Base-by-base conservation (phyloP, 768 basidiomycete species). In the Boletus edulis region DNA sequence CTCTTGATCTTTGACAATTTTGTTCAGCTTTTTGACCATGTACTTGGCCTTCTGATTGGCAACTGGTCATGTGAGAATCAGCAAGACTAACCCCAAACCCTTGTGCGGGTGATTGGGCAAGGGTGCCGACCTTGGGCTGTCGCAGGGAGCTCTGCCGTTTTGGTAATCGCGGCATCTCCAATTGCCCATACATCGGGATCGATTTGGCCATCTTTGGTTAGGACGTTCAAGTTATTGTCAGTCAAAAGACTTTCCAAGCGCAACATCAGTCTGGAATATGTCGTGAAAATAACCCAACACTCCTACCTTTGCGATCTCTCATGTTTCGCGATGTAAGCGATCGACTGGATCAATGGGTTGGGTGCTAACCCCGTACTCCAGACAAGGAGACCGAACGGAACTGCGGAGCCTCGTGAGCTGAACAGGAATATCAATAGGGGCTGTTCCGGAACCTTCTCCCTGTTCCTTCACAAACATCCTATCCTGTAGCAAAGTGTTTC, bases 321-420 rank as follows among this genome's bases (percentile, higher is more conserved):
- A 55, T 90, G 76, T 63, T 90, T 91, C 64, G 78, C 74, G 3
- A 86, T 74, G 44, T 79, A 82, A 8, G 72, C 68, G 45, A 91
- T 80, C 0, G 80, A 76, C 55, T 79, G 71, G 49, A 94, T 79
- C 27, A 94, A 73, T 8, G 93, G 91, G 66, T 94, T 94, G 4
- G 90, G 83, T 6, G 89, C 80, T 3, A 94, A 75, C 2, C 92
- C 93, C 3, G 93, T 94, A 56, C 85, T 87, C 92, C 92, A 94
- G 15, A 94, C 90, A 12, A 91, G 79, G 20, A 94, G 74, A 24
- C 93, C 91, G 67, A 87, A 90, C 7, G 83, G 85, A 37, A 91
- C 91, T 91, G 55, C 13, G 56, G 46, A 47, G 52, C 49, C 37
- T 49, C 55, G 14, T 57, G 44, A 55, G 58, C 10, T 18, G 15